Percentiles rank a stretch among this genome's conserved stretches.
Conservation (phyloP, 345 rosid genomes). For the Salix exigua region DNA sequence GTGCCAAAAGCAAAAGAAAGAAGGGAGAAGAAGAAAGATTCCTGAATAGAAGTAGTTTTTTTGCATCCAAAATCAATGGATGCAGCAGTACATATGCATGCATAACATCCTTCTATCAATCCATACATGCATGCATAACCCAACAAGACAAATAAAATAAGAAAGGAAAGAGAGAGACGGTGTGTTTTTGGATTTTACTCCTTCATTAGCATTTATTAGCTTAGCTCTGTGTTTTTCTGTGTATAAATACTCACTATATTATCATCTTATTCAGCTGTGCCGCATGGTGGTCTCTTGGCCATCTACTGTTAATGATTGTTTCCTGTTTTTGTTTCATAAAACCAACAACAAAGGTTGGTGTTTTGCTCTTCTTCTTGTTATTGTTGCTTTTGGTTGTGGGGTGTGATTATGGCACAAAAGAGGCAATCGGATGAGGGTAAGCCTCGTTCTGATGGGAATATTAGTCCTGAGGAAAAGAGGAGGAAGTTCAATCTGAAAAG, state of each 20-base stretch:
- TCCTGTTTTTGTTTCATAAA: neutral
- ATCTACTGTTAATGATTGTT: slow-evolving; percentile 5
- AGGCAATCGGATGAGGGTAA: slow-evolving; percentile 74
- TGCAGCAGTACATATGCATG: neutral
- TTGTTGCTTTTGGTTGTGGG: neutral
- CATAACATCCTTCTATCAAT: neutral
- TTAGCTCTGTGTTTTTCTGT: neutral
- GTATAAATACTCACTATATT: neutral
- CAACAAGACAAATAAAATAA: neutral
- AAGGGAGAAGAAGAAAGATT: neutral
- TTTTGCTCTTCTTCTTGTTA: neutral
- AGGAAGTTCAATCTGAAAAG: slow-evolving; percentile 53
- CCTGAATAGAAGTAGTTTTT: neutral
- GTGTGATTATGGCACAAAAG: slow-evolving; percentile 70
- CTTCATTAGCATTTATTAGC: neutral
- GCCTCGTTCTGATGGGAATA: slow-evolving; percentile 43
- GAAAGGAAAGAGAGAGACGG: neutral
- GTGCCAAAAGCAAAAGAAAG: neutral
- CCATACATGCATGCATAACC: neutral
- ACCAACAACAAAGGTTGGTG: neutral
- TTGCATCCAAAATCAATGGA: slow-evolving; percentile 30
- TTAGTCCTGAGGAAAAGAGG: slow-evolving; percentile 62
- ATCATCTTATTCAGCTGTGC: neutral
- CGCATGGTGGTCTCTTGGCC: slow-evolving; percentile 36
- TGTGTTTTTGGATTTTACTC: neutral